Evolutionary conservation across 345 rosid genomes (phyloP), one percentile per base, ranked within the genome.

Genomic region (Reutealis trisperma): DNA sequence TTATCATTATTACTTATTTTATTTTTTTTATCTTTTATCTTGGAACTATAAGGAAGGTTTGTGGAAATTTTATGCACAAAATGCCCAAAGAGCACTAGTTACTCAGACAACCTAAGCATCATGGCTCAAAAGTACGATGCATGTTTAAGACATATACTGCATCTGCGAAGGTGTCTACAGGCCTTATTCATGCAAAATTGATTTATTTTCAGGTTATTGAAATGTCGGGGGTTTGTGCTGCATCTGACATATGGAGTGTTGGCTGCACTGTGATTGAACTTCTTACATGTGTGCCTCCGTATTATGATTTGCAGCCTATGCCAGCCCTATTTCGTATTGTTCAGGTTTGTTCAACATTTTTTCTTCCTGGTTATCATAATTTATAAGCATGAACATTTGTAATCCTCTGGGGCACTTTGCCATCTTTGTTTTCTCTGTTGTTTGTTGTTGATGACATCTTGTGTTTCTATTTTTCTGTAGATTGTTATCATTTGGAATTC

Each of bases 241-340:
- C 98, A 66, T 96, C 99, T 57, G 99, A 96, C 83, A 96, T 96
- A 77, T 96, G 98, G 99, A 92, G 99, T 80, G 99, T 96, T 83
- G 99, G 99, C 77, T 96, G 99, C 82, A 96, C 99, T 18, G 99
- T 96, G 81, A 91, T 96, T 54, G 99, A 96, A 81, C 98, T 96
- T 75, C 91, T 96, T 60, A 96, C 98, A 3, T 89, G 98, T 74
- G 97, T 90, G 78, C 99, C 99, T 76, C 99, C 99, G 15, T 96
- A 96, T 88, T 96, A 92, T 81, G 99, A 96, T 78, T 85, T 96
- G 86, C 97, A 92, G 80, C 98, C 99, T 66, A 94, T 90, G 98
- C 97, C 97, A 49, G 99, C 99, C 58, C 95, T 96, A 44, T 96
- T 89, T 80, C 98, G 97, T 72, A 96, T 94, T 70, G 99, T 96